Base-by-base conservation (phyloP, 768 basidiomycete species). In the Lactarius pseudohatsudake region DNA sequence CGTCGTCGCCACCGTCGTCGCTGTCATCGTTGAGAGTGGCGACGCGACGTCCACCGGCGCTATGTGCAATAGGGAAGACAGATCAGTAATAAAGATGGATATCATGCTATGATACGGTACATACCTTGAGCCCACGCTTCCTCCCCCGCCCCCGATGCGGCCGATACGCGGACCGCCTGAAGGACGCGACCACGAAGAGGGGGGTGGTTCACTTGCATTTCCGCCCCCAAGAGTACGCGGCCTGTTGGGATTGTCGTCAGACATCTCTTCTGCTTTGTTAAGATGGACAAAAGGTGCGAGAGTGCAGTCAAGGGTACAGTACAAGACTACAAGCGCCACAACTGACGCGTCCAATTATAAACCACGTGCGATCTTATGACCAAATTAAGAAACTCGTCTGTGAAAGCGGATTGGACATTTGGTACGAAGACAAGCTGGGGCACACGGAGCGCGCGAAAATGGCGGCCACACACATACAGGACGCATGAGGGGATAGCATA, bases 11-110 rank as follows among this genome's bases (percentile, higher is more conserved):
- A 11, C 57, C 65, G 43, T 83, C 82, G 3, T 80, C 80, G 13
- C 81, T 82, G 1, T 86, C 86, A 34, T 85, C 85, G 16, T 84
- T 82, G 34, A 77, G 64, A 11, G 75, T 73, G 4, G 74, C 75
- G 34, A 77, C 67, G 6, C 74, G 69, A 10, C 59, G 60, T n/a
- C 72, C 69, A 4, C 72, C 72, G 38, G 66, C 55, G 4, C 71
- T 71, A 43, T 54, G 56, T 15, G 61, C 41, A 60, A 1, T n/a
- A 10, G n/a, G n/a, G 8, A 59, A 1, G 11, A 16, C 16, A 32
- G 26, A 38, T 70, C 22, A 22, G 50, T 4, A 2, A 5, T 11
- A 10, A 15, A 0, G 43, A 32, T n/a, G n/a, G 15, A 4, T 20
- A 11, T 40, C n/a, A 32, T 13, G 36, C 5, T 40, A 36, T 2